Percentiles rank a stretch among this genome's conserved stretches.
Evolutionary conservation across 805 yeast genomes (phyloP).

Genomic region (Candida insectalens): DNA sequence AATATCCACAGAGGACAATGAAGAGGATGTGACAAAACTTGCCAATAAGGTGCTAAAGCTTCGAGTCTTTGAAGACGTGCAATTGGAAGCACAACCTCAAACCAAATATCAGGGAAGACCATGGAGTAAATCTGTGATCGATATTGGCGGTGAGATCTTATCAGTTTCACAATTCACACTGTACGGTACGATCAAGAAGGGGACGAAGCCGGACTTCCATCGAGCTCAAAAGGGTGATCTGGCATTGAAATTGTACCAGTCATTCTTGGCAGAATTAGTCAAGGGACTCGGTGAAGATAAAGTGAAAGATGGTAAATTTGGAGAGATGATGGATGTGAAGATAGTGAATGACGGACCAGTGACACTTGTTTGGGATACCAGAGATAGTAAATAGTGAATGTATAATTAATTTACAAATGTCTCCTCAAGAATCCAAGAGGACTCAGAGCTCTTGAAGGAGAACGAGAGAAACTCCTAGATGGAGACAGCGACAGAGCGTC

Average conservation of each 20-base stretch:
- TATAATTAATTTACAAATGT: not conserved
- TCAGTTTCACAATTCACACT: conserved; percentile 92
- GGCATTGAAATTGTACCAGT: conserved; percentile 41
- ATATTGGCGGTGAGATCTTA: conserved; percentile 60
- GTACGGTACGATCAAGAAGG: conserved; percentile 77
- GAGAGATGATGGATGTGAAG: conserved; percentile 95
- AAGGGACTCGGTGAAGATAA: conserved; percentile 47
- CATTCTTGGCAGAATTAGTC: conserved; percentile 39
- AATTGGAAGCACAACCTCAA: conserved; percentile 25
- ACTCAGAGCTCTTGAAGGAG: conserved; percentile 1
- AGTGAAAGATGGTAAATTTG: conserved; percentile 85
- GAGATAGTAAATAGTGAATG: conserved; percentile 18
- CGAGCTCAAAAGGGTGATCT: conserved; percentile 72
- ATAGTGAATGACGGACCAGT: conserved; percentile 91
- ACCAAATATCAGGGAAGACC: conserved; percentile 53
- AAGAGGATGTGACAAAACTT: conserved; percentile 59
- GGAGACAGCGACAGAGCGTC: not conserved
- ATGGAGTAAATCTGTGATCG: conserved; percentile 68
- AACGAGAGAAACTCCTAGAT: not conserved
- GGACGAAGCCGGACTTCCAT: conserved; percentile 93
- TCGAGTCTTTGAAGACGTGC: conserved; percentile 59
- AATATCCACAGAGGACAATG: conserved; percentile 66
- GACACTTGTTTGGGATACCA: conserved; percentile 74
- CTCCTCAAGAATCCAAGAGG: conserved; percentile 1
- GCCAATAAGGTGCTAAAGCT: conserved; percentile 58